Evolutionary conservation across 106 monocot species (phyloP).

Genomic region (Chionographis japonica): DNA sequence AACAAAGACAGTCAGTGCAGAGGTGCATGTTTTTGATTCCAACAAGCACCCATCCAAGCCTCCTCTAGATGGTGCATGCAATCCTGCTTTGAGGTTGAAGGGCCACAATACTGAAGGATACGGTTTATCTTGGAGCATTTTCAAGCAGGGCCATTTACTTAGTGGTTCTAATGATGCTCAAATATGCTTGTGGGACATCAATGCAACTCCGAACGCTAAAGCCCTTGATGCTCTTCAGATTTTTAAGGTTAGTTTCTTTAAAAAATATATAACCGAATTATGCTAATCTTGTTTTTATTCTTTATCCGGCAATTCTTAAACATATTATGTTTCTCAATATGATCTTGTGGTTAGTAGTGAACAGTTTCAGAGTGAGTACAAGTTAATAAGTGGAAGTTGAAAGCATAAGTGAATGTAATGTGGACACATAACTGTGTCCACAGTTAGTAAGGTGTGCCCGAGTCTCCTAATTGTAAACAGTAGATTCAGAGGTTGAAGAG

Average conservation of each 20-base stretch:
- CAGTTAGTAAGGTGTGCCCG: too few relatives aligned
- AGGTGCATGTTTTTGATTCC: conserved; percentile 97
- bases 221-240: conserved; percentile 87
- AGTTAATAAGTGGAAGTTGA: too few relatives aligned
- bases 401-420: too few relatives aligned
- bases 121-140: conserved; percentile 98
- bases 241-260: conserved; percentile 65
- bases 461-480: too few relatives aligned
- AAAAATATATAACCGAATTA: too few relatives aligned
- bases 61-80: conserved; percentile 83
- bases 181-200: conserved; percentile 98
- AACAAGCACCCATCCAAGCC: conserved; percentile 98
- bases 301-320: too few relatives aligned
- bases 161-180: conserved; percentile 99
- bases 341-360: too few relatives aligned
- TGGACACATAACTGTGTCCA: too few relatives aligned
- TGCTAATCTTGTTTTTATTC: too few relatives aligned
- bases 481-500: too few relatives aligned
- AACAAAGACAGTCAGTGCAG: conserved; percentile 91
- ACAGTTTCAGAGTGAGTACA: too few relatives aligned
- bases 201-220: conserved; percentile 78
- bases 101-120: conserved; percentile 97
- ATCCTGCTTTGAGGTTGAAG: conserved; percentile 84
- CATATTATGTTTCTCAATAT: too few relatives aligned
- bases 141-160: conserved; percentile 83